Evolutionary conservation across 768 basidiomycete genomes (phyloP).

Genomic region (Psilocybe sp.): DNA sequence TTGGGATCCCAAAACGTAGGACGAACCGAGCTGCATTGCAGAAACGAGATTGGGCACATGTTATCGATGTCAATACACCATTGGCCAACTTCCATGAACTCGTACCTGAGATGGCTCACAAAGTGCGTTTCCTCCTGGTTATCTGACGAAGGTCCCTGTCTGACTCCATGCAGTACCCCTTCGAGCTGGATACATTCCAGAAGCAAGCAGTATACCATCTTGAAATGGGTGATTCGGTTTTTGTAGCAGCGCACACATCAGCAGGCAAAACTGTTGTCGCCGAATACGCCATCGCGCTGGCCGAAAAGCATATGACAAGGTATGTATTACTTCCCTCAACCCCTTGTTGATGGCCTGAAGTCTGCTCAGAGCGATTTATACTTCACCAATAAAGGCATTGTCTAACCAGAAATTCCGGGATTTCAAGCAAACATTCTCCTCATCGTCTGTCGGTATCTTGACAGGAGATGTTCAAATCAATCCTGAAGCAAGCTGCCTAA

Average conservation of each 20-base stretch:
- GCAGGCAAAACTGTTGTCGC: slow-evolving; percentile 99
- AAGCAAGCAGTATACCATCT: slow-evolving; percentile 98
- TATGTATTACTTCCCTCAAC: slow-evolving; percentile 26
- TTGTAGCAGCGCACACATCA: slow-evolving; percentile 99
- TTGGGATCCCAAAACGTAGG: slow-evolving; percentile 37
- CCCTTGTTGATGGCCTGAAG: slow-evolving; percentile 12
- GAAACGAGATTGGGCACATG: slow-evolving; percentile 98
- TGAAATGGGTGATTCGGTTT: slow-evolving; percentile 96
- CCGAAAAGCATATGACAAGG: slow-evolving; percentile 99
- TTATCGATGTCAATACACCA: slow-evolving; percentile 89
- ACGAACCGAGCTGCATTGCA: slow-evolving; percentile 46
- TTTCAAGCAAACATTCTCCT: slow-evolving; percentile 94
- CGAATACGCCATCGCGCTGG: slow-evolving; percentile 96
- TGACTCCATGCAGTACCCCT: slow-evolving; percentile 68
- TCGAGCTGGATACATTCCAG: slow-evolving; percentile 97
- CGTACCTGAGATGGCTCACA: slow-evolving; percentile 95
- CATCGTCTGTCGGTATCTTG: slow-evolving; percentile 89
- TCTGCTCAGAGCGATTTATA: slow-evolving; percentile 87
- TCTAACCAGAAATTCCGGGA: slow-evolving; percentile 99
- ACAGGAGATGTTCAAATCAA: slow-evolving; percentile 99
- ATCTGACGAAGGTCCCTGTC: slow-evolving; percentile 22
- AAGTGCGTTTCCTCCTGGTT: slow-evolving; percentile 43
- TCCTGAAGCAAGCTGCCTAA: slow-evolving; percentile 92
- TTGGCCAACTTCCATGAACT: slow-evolving; percentile 87
- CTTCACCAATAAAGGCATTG: slow-evolving; percentile 96